phyloP scores from a whole-genome alignment of 768 basidiomycete genomes.

The Kondoa subrosea region DNA sequence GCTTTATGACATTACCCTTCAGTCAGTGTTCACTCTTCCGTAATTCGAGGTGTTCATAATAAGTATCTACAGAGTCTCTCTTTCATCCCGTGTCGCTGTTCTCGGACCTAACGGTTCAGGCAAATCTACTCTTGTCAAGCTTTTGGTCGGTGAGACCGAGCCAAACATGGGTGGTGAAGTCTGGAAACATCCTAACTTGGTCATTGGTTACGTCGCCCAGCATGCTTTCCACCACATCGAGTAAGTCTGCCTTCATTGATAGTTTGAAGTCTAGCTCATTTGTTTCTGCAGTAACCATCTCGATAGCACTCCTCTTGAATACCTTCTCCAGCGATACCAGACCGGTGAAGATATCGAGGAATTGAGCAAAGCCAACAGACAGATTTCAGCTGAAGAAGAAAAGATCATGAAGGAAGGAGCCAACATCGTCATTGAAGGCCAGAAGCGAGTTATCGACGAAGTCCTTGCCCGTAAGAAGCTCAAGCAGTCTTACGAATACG shows the following conservation, averaged over 20 bases:
- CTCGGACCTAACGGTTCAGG: slow-evolving; percentile 99
- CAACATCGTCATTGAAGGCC: slow-evolving; percentile 80
- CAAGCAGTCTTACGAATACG: slow-evolving; percentile 83
- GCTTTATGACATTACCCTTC: slow-evolving; percentile 75
- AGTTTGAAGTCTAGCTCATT: not conserved
- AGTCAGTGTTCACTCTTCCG: too few species aligned
- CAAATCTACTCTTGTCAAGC: slow-evolving; percentile 88
- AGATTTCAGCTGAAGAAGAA: slow-evolving; percentile 68
- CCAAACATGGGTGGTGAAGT: slow-evolving; percentile 75
- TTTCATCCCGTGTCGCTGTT: slow-evolving; percentile 95
- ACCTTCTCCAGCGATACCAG: slow-evolving; percentile 98
- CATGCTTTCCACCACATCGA: slow-evolving; percentile 60
- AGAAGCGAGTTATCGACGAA: slow-evolving; percentile 74
- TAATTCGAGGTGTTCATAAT: too few species aligned
- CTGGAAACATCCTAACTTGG: slow-evolving; percentile 82
- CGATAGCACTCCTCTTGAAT: slow-evolving; percentile 89
- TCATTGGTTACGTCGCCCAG: slow-evolving; percentile 93
- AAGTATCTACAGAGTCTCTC: too few species aligned
- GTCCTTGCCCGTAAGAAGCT: slow-evolving; percentile 61
- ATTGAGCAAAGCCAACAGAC: slow-evolving; percentile 73
- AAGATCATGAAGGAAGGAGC: slow-evolving; percentile 61
- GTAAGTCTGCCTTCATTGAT: not conserved
- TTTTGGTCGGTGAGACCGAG: slow-evolving; percentile 76
- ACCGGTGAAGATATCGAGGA: slow-evolving; percentile 94
- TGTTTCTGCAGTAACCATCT: slow-evolving; percentile 46